These are phyloP conservation scores for Aureobasidium sp. DNA, from an alignment of 2,329 filamentous ascomycete genomes.

Conservation along the genomic window DNA sequence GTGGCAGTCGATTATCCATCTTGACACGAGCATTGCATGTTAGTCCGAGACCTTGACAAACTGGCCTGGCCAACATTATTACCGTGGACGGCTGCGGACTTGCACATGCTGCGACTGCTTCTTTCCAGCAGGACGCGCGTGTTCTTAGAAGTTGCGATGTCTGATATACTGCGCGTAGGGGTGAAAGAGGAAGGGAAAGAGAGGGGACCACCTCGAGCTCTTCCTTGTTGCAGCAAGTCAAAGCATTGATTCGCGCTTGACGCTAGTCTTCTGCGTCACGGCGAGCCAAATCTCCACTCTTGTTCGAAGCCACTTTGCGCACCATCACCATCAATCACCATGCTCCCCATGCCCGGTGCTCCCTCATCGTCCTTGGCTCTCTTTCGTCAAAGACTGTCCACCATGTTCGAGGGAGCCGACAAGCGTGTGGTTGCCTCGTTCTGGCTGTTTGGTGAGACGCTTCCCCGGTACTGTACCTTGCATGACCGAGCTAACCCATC, in stretches of 20 bases:
- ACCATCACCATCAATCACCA: conserved; percentile 6
- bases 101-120: conserved; percentile 6
- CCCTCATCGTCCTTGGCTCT: conserved; percentile 64
- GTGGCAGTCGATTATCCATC: conserved; percentile 28
- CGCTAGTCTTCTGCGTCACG: conserved; percentile 5
- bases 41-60: background rate
- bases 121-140: too few species aligned
- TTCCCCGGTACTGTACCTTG: background rate
- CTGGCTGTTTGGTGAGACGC: conserved; percentile 76
- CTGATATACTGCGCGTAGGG: background rate
- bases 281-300: background rate
- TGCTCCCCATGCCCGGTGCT: conserved; percentile 50
- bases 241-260: background rate
- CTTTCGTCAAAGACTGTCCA: conserved; percentile 59
- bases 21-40: background rate
- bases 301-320: background rate
- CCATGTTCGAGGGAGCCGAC: conserved; percentile 61
- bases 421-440: conserved; percentile 71
- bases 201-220: background rate
- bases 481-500: background rate
- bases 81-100: conserved; percentile 7
- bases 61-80: background rate
- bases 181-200: background rate
- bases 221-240: too few species aligned
- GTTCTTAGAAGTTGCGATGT: too few species aligned